phyloP scores from a whole-genome alignment of 140 eudicot species.

The Stevia rebaudiana region DNA sequence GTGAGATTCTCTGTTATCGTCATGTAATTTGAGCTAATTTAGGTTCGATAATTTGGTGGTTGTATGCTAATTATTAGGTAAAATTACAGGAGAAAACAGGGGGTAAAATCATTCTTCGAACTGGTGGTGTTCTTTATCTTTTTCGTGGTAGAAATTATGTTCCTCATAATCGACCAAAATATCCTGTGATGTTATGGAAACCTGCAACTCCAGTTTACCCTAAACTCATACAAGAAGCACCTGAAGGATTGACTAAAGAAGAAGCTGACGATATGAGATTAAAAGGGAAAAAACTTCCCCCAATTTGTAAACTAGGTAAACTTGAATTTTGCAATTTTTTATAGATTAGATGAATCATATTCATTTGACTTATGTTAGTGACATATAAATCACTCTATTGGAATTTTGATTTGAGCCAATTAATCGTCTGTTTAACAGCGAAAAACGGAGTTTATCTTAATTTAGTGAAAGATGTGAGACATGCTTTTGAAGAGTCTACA shows the following conservation, averaged over 20 bases:
- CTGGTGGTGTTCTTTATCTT: conserved; percentile 76
- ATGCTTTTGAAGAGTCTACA: conserved; percentile 80
- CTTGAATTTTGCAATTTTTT: too few species aligned
- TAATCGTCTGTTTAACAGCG: conserved; percentile 33
- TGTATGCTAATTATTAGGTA: conserved; percentile 16
- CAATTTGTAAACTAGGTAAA: conserved; percentile 87
- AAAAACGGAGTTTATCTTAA: conserved; percentile 76
- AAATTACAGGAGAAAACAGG: conserved; percentile 76
- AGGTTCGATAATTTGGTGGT: not conserved
- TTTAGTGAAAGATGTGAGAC: conserved; percentile 80
- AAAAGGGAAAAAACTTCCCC: conserved; percentile 72
- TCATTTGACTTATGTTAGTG: not conserved
- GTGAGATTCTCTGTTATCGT: too few species aligned
- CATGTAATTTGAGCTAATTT: not conserved
- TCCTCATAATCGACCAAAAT: conserved; percentile 68
- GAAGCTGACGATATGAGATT: conserved; percentile 81
- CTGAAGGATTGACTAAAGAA: conserved; percentile 87
- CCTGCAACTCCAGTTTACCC: conserved; percentile 99
- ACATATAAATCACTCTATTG: not conserved
- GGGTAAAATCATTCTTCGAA: conserved; percentile 76
- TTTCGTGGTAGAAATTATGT: conserved; percentile 92
- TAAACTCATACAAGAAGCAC: conserved; percentile 91
- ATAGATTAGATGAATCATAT: too few species aligned
- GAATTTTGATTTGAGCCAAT: not conserved
- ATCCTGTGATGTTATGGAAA: conserved; percentile 95